Conservation (phyloP, 306 rosid genomes). For the Echinosophora koreensis region DNA sequence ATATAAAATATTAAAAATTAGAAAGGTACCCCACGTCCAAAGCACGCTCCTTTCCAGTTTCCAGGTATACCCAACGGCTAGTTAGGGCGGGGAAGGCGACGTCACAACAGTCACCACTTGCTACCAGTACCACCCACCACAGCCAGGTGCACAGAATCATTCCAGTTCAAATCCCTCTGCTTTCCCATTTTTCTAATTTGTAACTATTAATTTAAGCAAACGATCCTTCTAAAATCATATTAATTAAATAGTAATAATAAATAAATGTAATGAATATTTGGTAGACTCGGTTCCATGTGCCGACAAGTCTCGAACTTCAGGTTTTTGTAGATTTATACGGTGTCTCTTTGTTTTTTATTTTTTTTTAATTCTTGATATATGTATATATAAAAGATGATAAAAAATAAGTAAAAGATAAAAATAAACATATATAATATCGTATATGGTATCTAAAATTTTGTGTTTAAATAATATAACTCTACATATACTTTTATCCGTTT, state of each 20-base stretch:
- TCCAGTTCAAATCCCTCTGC: not conserved
- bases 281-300: not conserved
- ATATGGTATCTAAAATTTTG: too few species aligned
- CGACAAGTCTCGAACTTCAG: not conserved
- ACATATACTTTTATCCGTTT: too few species aligned
- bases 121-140: not conserved
- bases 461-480: too few species aligned
- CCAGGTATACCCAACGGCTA: conserved; percentile 19
- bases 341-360: too few species aligned
- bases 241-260: not conserved
- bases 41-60: not conserved
- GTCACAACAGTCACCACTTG: conserved; percentile 25
- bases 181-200: not conserved
- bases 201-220: not conserved
- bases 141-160: not conserved
- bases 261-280: not conserved
- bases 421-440: too few species aligned
- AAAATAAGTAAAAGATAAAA: too few species aligned
- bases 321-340: too few species aligned
- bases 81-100: conserved; percentile 16
- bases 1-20: too few species aligned
- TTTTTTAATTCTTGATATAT: too few species aligned
- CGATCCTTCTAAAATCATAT: not conserved
- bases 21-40: not conserved
- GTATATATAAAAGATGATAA: too few species aligned